phyloP scores from a whole-genome alignment of 768 basidiomycete genomes.

The Suillus paluster region DNA sequence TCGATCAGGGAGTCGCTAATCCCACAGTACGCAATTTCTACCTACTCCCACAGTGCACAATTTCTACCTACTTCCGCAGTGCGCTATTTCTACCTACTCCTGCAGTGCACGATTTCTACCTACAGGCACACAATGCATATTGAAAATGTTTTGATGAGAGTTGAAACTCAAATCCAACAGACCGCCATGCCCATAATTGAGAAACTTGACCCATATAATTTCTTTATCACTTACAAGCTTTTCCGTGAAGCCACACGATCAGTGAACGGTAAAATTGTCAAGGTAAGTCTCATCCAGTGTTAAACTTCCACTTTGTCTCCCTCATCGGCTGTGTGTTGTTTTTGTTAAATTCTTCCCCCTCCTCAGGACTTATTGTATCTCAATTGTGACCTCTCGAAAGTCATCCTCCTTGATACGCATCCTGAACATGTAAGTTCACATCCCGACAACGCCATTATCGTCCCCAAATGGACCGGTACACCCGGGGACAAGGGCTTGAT shows the following conservation, averaged over 20 bases:
- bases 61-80: no score
- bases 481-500: slow-evolving; percentile 77
- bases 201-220: slow-evolving; percentile 92
- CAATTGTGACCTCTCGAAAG: slow-evolving; percentile 91
- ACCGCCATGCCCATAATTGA: slow-evolving; percentile 88
- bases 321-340: background rate
- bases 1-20: no score
- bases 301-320: no score
- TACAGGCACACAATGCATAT: no score
- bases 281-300: slow-evolving; percentile 56
- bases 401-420: slow-evolving; percentile 84
- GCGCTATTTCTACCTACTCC: no score
- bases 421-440: slow-evolving; percentile 78
- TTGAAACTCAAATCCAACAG: slow-evolving; percentile 43
- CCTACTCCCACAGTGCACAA: no score
- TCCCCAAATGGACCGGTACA: slow-evolving; percentile 88
- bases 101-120: no score
- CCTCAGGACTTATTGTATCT: slow-evolving; percentile 87
- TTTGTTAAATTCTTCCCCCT: background rate
- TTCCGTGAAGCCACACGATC: slow-evolving; percentile 91
- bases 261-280: slow-evolving; percentile 82
- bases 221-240: slow-evolving; percentile 87
- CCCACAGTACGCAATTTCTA: no score
- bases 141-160: background rate
- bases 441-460: slow-evolving; percentile 85